Evolutionary conservation across 2,329 filamentous ascomycete genomes (phyloP).

Genomic region (Hypoxylon sp.): DNA sequence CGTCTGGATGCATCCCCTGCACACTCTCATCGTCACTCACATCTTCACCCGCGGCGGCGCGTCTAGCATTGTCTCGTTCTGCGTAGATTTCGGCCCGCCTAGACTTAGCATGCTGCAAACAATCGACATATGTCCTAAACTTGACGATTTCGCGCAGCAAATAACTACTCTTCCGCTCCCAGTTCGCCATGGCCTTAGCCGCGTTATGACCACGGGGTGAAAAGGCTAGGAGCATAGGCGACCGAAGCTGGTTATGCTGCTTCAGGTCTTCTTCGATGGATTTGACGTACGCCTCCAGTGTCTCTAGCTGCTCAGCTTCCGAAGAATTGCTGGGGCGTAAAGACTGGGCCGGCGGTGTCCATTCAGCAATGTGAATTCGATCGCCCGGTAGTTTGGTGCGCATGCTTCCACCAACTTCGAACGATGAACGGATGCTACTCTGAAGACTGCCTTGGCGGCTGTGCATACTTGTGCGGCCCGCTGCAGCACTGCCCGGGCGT

Average conservation of each 20-base stretch:
- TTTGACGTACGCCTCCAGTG: slow-evolving; percentile 82
- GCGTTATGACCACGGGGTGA: slow-evolving; percentile 86
- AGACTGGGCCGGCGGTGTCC: slow-evolving; percentile 89
- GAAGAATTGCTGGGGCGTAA: slow-evolving; percentile 84
- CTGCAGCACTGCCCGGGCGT: slow-evolving; percentile 65
- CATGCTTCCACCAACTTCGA: slow-evolving; percentile 72
- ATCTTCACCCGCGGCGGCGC: slow-evolving; percentile 62
- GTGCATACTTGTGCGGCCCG: slow-evolving; percentile 60
- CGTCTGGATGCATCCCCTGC: slow-evolving; percentile 19
- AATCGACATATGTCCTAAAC: slow-evolving; percentile 94
- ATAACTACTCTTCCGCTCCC: slow-evolving; percentile 96
- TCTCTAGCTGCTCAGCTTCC: slow-evolving; percentile 84
- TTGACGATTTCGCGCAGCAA: slow-evolving; percentile 95
- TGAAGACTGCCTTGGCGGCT: slow-evolving; percentile 56
- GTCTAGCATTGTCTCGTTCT: slow-evolving; percentile 66
- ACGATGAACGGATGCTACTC: slow-evolving; percentile 67
- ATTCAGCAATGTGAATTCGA: slow-evolving; percentile 84
- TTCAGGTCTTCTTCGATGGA: slow-evolving; percentile 88
- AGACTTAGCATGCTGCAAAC: slow-evolving; percentile 76
- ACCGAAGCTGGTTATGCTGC: slow-evolving; percentile 87
- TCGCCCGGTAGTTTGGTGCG: slow-evolving; percentile 84
- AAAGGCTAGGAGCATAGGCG: slow-evolving; percentile 89
- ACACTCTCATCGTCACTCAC: slow-evolving; percentile 53
- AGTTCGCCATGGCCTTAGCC: slow-evolving; percentile 90
- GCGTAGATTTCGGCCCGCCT: slow-evolving; percentile 78